Evolutionary conservation across 108 stramenopile genomes (phyloP).

Genomic region (Cyclostephanos invisitatus): DNA sequence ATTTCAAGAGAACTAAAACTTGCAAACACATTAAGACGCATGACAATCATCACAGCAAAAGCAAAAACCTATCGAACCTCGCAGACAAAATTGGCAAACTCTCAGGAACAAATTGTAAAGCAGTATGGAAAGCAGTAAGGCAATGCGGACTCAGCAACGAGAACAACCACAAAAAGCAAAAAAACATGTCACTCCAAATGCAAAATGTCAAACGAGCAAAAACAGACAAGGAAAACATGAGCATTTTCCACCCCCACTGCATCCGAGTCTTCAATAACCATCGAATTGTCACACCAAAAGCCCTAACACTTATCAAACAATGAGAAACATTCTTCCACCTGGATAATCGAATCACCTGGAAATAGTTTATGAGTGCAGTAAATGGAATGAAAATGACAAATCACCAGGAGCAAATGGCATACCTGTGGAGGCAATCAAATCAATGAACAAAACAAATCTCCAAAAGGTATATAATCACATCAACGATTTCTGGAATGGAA

Average conservation of each 20-base stretch:
- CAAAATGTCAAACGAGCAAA: background rate
- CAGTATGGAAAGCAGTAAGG: background rate
- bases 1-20: background rate
- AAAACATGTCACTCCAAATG: background rate
- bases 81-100: background rate
- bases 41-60: background rate
- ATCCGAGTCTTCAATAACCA: background rate
- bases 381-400: constrained; percentile 24
- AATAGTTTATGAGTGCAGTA: constrained; percentile 18
- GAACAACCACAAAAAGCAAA: background rate
- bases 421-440: constrained; percentile 15
- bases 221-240: background rate
- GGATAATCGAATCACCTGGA: constrained; percentile 8
- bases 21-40: background rate
- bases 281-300: background rate
- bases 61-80: background rate
- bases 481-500: constrained; percentile 14
- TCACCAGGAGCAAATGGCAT: constrained; percentile 14
- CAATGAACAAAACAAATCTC: constrained; percentile 15
- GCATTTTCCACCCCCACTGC: background rate
- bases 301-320: background rate
- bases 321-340: background rate
- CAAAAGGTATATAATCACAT: background rate
- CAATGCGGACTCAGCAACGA: background rate
- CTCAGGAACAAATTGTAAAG: background rate